Conservation (phyloP, 352 stramenopile genomes). For the Globisporangium sylvaticum region DNA sequence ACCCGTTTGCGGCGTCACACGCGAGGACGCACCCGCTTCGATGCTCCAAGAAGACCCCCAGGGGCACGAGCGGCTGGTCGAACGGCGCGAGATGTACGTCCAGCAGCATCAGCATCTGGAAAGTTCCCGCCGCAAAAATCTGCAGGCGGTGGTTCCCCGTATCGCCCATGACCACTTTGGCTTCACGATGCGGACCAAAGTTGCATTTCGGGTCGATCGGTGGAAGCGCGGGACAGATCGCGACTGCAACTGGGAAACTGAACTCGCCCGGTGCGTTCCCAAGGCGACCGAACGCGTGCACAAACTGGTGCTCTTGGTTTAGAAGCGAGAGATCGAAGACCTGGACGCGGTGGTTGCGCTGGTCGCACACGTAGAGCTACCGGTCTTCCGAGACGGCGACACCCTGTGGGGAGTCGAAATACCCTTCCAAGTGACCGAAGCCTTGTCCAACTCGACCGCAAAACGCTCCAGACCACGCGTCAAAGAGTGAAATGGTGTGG, state of each 20-base stretch:
- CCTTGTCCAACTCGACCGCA: slow-evolving; percentile 35
- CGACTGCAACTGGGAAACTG: slow-evolving; percentile 40
- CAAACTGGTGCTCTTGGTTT: slow-evolving; percentile 11
- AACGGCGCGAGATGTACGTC: slow-evolving; percentile 39
- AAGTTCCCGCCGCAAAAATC: slow-evolving; percentile 25
- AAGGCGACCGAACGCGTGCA: slow-evolving; percentile 28
- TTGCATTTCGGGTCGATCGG: slow-evolving; percentile 29
- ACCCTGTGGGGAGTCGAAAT: slow-evolving; percentile 54
- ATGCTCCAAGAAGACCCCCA: slow-evolving; percentile 38
- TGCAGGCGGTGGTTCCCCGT: slow-evolving; percentile 54
- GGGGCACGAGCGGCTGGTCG: slow-evolving; percentile 33
- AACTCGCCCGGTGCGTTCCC: slow-evolving; percentile 35
- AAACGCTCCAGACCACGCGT: slow-evolving; percentile 31
- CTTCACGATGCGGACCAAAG: slow-evolving; percentile 40
- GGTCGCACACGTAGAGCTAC: slow-evolving; percentile 53
- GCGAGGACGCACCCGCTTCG: slow-evolving; percentile 48
- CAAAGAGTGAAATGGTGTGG: slow-evolving; percentile 54
- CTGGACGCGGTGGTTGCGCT: slow-evolving; percentile 68
- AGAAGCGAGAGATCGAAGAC: slow-evolving; percentile 40
- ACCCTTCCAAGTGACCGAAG: slow-evolving; percentile 49
- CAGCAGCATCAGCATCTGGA: slow-evolving; percentile 27
- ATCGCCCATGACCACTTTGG: slow-evolving; percentile 52
- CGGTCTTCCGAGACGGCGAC: slow-evolving; percentile 38
- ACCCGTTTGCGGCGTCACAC: slow-evolving; percentile 37
- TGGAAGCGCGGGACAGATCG: slow-evolving; percentile 38